Percentiles rank a stretch among this genome's conserved stretches.
Conservation (phyloP, 2,329 filamentous ascomycete species). For the Rugonectria rugulosa region DNA sequence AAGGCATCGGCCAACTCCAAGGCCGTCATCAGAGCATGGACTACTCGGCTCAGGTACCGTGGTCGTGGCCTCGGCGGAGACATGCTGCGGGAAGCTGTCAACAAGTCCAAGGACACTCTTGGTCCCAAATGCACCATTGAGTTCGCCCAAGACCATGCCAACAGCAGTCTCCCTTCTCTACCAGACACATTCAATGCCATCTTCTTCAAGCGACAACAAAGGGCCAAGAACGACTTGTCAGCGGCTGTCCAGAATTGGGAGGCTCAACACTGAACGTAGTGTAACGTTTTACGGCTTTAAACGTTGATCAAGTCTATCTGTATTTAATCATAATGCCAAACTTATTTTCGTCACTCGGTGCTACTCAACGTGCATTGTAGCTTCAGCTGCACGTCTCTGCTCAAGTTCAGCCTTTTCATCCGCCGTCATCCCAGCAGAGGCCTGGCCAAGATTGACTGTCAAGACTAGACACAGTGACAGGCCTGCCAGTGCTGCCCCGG, state of each 20-base stretch:
- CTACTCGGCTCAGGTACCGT: conserved; percentile 74
- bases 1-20: conserved; percentile 55
- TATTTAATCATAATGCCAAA: too few species aligned
- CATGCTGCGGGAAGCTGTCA: conserved; percentile 75
- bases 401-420: conserved; percentile 58
- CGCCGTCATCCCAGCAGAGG: conserved; percentile 63
- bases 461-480: conserved; percentile 61
- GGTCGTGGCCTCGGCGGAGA: conserved; percentile 74
- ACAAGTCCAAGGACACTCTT: conserved; percentile 67
- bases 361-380: neutral
- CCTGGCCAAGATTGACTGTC: conserved; percentile 63
- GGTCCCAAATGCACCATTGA: conserved; percentile 68
- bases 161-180: conserved; percentile 64
- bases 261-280: neutral
- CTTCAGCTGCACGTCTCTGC: neutral
- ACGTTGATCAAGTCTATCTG: too few species aligned
- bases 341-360: too few species aligned
- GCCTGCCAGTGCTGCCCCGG: conserved; percentile 63
- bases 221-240: conserved; percentile 57
- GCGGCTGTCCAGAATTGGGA: conserved; percentile 35
- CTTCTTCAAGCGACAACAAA: conserved; percentile 63
- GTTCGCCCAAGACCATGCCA: conserved; percentile 81
- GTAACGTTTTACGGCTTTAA: too few species aligned
- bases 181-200: conserved; percentile 65
- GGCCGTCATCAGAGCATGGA: conserved; percentile 81